Percentiles rank a stretch among this genome's conserved stretches.
Conservation (phyloP, 345 rosid species). For the Pseudoturritis turrita region DNA sequence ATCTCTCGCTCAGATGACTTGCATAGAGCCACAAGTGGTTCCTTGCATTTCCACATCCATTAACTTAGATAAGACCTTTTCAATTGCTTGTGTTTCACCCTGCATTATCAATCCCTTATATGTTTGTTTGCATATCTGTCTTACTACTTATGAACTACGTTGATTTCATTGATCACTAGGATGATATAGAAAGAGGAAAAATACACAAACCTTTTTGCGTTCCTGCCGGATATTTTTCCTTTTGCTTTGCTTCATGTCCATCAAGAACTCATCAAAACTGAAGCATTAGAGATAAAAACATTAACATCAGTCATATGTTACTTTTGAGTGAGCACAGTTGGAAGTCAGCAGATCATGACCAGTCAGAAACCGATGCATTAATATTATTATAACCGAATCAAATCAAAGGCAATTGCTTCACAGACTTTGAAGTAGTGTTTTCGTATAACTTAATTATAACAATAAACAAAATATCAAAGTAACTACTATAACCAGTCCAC, state of each 20-base stretch:
- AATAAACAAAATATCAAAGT: not conserved
- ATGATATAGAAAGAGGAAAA: not conserved
- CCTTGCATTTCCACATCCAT: not conserved
- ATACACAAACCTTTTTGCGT: slow-evolving; percentile 72
- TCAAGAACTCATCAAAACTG: slow-evolving; percentile 95
- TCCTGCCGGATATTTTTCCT: slow-evolving; percentile 90
- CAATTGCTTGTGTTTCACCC: not conserved
- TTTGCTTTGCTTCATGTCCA: slow-evolving; percentile 93
- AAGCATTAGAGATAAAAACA: slow-evolving; percentile 2
- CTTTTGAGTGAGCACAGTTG: not conserved
- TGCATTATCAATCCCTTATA: not conserved
- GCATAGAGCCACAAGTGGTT: not conserved
- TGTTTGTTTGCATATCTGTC: not conserved
- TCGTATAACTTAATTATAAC: not conserved
- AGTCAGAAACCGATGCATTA: not conserved
- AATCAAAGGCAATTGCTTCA: not conserved
- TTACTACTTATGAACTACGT: not conserved
- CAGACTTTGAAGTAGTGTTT: not conserved
- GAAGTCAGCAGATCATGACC: not conserved
- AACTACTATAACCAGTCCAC: not conserved
- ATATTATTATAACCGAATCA: not conserved
- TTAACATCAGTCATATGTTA: not conserved
- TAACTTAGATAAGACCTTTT: not conserved
- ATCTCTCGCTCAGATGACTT: not conserved
- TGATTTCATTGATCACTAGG: not conserved